These are phyloP conservation scores for Cicer arietinum DNA, from an alignment of 306 rosid species.

Conservation along the genomic window DNA sequence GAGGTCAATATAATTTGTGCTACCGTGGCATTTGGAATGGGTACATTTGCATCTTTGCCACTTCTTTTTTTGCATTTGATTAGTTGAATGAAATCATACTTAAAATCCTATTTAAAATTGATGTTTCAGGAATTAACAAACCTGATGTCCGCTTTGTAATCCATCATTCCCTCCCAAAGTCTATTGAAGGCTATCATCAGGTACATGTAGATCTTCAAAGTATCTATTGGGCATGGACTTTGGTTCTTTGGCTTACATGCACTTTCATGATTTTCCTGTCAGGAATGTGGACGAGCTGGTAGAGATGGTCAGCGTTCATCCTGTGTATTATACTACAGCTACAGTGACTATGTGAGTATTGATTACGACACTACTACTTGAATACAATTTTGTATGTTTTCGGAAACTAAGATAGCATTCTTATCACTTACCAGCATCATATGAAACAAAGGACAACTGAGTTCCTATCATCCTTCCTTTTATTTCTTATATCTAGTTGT, in stretches of 20 bases:
- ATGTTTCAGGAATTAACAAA: conserved; percentile 90
- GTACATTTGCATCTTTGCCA: conserved; percentile 57
- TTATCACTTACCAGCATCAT: conserved; percentile 14
- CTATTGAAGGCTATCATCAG: conserved; percentile 99
- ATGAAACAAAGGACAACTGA: conserved; percentile 39
- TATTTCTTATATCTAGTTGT: conserved; percentile 34
- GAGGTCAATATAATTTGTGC: conserved; percentile 95
- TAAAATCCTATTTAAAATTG: conserved; percentile 29
- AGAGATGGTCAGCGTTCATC: conserved; percentile 96
- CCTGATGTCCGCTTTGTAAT: conserved; percentile 98
- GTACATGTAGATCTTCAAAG: conserved; percentile 48
- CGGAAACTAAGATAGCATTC: conserved; percentile 20
- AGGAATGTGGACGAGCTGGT: conserved; percentile 99
- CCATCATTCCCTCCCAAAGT: conserved; percentile 97
- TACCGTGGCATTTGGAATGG: conserved; percentile 99
- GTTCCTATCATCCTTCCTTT: conserved; percentile 11
- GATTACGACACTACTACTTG: conserved; percentile 24
- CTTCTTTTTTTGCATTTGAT: conserved; percentile 42
- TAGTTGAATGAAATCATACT: conserved; percentile 39
- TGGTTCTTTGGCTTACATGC: conserved; percentile 42
- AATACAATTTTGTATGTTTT: conserved; percentile 28
- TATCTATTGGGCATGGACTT: conserved; percentile 28
- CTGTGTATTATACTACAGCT: conserved; percentile 88
- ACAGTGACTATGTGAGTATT: conserved; percentile 85
- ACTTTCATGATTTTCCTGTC: conserved; percentile 42